phyloP scores from a whole-genome alignment of 495 filamentous ascomycete genomes.

The Glarea lozoyensis region DNA sequence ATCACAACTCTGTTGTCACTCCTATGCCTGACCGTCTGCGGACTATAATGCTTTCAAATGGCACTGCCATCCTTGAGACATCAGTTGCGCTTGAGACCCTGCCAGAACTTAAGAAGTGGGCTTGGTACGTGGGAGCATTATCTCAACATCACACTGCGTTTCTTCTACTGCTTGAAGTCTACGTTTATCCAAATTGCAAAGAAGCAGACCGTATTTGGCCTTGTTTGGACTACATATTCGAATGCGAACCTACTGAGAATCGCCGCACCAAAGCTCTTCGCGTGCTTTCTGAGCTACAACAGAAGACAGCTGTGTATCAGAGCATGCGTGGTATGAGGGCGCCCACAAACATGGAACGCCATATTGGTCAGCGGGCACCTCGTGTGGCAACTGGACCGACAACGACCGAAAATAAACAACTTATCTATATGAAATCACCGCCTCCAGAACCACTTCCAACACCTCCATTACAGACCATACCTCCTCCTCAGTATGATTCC shows the following conservation, averaged over 20 bases:
- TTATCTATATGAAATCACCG: conserved; percentile 1
- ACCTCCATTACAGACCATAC: not conserved
- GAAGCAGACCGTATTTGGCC: conserved; percentile 57
- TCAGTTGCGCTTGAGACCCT: conserved; percentile 50
- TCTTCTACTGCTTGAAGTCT: conserved; percentile 43
- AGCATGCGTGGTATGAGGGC: conserved; percentile 20
- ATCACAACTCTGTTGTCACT: conserved; percentile 45
- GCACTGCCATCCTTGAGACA: conserved; percentile 47
- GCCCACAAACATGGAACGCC: conserved; percentile 14
- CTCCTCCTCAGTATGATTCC: not conserved
- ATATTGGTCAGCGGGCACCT: conserved; percentile 15
- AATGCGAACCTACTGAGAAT: conserved; percentile 19
- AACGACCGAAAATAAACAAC: not conserved
- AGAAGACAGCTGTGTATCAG: conserved; percentile 21
- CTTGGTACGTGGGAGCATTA: conserved; percentile 47
- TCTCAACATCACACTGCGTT: conserved; percentile 48
- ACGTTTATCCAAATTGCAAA: conserved; percentile 43
- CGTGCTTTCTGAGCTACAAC: conserved; percentile 17
- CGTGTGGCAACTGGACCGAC: conserved; percentile 1
- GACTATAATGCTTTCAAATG: conserved; percentile 40
- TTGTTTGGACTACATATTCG: conserved; percentile 63
- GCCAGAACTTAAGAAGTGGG: conserved; percentile 40
- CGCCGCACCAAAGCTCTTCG: conserved; percentile 13
- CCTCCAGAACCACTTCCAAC: not conserved
- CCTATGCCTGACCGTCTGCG: conserved; percentile 37